Percentiles rank a stretch among this genome's conserved stretches.
These are phyloP conservation scores for Trypanosoma scelopori DNA, from an alignment of 208 protist species.

Conservation along the genomic window DNA sequence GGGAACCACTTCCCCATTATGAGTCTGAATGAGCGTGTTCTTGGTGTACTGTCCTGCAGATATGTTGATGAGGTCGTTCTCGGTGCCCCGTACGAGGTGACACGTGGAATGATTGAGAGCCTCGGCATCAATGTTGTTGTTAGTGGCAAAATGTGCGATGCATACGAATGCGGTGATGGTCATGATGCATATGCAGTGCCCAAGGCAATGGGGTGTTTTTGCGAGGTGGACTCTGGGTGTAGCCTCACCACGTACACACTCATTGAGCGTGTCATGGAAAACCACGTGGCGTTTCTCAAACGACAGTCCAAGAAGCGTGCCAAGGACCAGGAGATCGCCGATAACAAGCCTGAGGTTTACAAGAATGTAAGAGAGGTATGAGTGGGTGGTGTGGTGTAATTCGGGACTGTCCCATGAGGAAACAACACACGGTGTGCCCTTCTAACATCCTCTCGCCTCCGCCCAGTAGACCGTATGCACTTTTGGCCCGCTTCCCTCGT, in stretches of 20 bases:
- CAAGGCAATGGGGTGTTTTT: conserved; percentile 81
- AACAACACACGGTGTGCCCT: no score
- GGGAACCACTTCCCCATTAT: conserved; percentile 97
- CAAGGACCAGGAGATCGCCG: conserved; percentile 60
- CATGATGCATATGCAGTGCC: conserved; percentile 57
- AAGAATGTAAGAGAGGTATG: conserved; percentile 65
- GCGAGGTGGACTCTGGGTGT: conserved; percentile 69
- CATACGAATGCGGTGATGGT: conserved; percentile 10
- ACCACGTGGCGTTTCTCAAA: conserved; percentile 67
- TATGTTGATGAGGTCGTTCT: conserved; percentile 99
- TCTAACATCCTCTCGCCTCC: no score
- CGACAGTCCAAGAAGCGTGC: conserved; percentile 66
- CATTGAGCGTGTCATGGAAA: conserved; percentile 83
- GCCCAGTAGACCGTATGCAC: no score
- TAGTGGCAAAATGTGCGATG: conserved; percentile 64
- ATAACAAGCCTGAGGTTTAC: conserved; percentile 67
- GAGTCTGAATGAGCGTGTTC: conserved; percentile 97
- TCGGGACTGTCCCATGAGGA: no score
- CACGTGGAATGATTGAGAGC: conserved; percentile 91
- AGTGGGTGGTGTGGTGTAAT: not conserved
- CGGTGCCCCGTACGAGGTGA: conserved; percentile 94
- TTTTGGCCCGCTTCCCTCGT: no score
- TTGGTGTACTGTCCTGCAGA: conserved; percentile 95
- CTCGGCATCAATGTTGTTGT: conserved; percentile 88
- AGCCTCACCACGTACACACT: conserved; percentile 60